Conservation (phyloP, 345 rosid genomes). For the Eucalyptus regnans region DNA sequence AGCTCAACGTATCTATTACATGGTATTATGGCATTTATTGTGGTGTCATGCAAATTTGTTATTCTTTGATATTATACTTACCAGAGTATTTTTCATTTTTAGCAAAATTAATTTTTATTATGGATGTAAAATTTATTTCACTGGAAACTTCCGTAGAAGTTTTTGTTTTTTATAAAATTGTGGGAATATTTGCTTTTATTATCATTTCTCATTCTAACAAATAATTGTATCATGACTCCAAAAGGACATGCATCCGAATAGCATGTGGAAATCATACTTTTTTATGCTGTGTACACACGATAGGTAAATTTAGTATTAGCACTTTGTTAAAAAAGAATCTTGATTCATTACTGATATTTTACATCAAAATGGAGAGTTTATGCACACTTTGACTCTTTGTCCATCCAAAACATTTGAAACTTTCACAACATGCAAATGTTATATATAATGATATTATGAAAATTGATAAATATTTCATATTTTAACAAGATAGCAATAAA, state of each 20-base stretch:
- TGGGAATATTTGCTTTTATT: background rate
- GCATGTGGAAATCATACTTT: background rate
- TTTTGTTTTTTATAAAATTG: background rate
- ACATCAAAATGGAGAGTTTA: no score
- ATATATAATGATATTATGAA: background rate
- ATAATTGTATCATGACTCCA: background rate
- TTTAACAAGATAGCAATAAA: background rate
- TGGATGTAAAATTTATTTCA: background rate
- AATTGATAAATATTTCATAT: background rate
- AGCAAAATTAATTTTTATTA: background rate
- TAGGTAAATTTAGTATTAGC: no score
- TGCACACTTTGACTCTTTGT: no score
- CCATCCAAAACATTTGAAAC: no score
- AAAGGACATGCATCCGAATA: background rate
- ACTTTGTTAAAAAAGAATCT: background rate
- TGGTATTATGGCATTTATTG: background rate
- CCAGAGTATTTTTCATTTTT: background rate
- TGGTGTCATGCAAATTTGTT: background rate
- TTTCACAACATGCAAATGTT: no score
- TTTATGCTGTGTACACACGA: background rate
- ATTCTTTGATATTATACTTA: background rate
- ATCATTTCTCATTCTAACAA: background rate
- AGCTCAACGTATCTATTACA: background rate
- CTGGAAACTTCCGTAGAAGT: background rate
- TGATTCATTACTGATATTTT: background rate